Conservation (phyloP, 371 early-diverging fungal species). For the Rhizopus microsporus region DNA sequence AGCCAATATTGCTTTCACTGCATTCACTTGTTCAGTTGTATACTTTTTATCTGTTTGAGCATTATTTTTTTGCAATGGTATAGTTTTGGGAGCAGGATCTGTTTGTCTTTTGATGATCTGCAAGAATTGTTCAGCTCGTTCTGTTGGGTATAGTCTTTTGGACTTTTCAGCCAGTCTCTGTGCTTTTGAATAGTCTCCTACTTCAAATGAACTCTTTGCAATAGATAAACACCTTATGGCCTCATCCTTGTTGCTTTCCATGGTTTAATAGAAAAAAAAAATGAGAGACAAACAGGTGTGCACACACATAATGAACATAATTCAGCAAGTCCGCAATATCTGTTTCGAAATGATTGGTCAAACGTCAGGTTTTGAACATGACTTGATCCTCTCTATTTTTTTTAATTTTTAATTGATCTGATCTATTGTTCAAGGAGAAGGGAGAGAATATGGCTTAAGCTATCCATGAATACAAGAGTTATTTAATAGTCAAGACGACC, state of each 20-base stretch:
- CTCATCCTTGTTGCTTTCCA: conserved; percentile 92
- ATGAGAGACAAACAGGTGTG: neutral
- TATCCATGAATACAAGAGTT: too few species aligned
- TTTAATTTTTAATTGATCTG: too few species aligned
- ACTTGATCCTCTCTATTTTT: neutral
- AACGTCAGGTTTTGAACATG: neutral
- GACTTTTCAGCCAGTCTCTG: conserved; percentile 84
- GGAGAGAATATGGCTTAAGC: too few species aligned
- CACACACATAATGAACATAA: neutral
- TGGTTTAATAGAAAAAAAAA: conserved; percentile 24
- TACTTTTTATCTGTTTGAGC: conserved; percentile 54
- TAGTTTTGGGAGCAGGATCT: neutral
- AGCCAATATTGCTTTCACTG: conserved; percentile 75
- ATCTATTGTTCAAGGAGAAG: too few species aligned
- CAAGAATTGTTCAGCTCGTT: conserved; percentile 64
- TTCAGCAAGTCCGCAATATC: conserved; percentile 7
- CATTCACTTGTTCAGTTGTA: conserved; percentile 78
- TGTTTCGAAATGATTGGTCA: conserved; percentile 19
- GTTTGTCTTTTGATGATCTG: conserved; percentile 33
- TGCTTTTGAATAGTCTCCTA: conserved; percentile 70
- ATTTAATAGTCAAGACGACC: too few species aligned
- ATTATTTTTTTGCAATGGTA: conserved; percentile 5
- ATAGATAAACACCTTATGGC: conserved; percentile 78
- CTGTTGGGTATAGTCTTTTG: conserved; percentile 74
- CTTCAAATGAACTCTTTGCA: conserved; percentile 66